Evolutionary conservation across 371 early-diverging fungal genomes (phyloP).

Genomic region (Capniomyces stellatus): DNA sequence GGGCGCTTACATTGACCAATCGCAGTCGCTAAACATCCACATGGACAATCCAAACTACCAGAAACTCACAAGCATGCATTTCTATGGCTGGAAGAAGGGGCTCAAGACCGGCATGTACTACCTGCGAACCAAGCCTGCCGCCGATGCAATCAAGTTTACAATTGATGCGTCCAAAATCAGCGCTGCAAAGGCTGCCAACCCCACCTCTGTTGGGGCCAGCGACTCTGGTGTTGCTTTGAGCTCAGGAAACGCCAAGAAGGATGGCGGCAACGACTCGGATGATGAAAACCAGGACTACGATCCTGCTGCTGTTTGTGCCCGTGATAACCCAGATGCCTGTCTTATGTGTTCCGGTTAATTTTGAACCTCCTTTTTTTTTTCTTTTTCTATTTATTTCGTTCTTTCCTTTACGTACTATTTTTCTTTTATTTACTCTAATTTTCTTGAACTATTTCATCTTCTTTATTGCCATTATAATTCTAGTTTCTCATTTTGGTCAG

Average conservation of each 20-base stretch:
- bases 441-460: too few species aligned
- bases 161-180: constrained; percentile 24
- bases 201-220: background rate
- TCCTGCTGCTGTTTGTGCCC: constrained; percentile 59
- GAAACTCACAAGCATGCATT: constrained; percentile 96
- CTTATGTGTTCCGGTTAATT: constrained; percentile 67
- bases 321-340: constrained; percentile 84
- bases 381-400: too few species aligned
- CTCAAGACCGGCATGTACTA: constrained; percentile 99
- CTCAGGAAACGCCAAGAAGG: background rate
- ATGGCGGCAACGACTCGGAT: constrained; percentile 28
- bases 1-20: constrained; percentile 97
- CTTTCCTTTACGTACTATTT: too few species aligned
- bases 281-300: constrained; percentile 23
- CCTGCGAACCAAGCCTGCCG: constrained; percentile 91
- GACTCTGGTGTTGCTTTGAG: background rate
- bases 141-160: constrained; percentile 95
- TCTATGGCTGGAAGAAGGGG: constrained; percentile 97
- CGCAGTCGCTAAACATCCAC: constrained; percentile 96
- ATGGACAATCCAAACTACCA: constrained; percentile 81
- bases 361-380: background rate
- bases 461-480: too few species aligned
- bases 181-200: constrained; percentile 6
- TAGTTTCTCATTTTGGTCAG: too few species aligned
- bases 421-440: too few species aligned